A percentile compares a stretch with the other conserved stretches of the same genome.
phyloP scores from a whole-genome alignment of 2,329 filamentous ascomycete genomes.

The Xylariaceae sp. region DNA sequence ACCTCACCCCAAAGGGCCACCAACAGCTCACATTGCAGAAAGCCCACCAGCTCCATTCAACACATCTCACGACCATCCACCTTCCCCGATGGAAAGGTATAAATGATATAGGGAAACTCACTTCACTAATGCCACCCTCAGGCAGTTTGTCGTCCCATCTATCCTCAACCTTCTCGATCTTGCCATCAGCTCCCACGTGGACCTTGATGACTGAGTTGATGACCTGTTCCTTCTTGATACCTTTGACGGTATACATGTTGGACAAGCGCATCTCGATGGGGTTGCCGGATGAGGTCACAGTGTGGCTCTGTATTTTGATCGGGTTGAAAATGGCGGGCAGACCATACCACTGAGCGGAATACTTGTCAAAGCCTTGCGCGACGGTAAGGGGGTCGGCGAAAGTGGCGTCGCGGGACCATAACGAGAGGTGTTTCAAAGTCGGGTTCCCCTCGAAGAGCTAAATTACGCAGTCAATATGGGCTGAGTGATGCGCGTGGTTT shows the following conservation, averaged over 20 bases:
- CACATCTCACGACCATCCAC: neutral
- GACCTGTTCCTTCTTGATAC: constrained; percentile 27
- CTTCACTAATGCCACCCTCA: constrained; percentile 29
- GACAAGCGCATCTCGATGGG: constrained; percentile 51
- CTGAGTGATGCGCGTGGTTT: no score
- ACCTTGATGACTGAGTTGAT: constrained; percentile 30
- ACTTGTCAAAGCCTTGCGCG: constrained; percentile 50
- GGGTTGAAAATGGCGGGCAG: constrained; percentile 53
- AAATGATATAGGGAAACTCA: constrained; percentile 16
- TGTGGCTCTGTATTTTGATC: constrained; percentile 51
- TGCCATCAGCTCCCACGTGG: constrained; percentile 27
- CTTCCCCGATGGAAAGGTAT: neutral
- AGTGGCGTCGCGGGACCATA: constrained; percentile 54
- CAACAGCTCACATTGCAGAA: constrained; percentile 17
- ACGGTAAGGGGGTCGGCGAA: constrained; percentile 58
- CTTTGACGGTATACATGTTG: constrained; percentile 33
- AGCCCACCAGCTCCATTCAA: constrained; percentile 9
- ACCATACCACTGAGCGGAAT: constrained; percentile 51
- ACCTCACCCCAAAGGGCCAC: constrained; percentile 15
- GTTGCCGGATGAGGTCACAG: constrained; percentile 51
- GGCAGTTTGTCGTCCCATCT: constrained; percentile 33
- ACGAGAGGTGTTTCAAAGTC: constrained; percentile 51
- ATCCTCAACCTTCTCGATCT: constrained; percentile 33
- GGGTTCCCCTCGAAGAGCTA: constrained; percentile 59
- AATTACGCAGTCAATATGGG: no score